Evolutionary conservation across 2,329 filamentous ascomycete genomes (phyloP), one percentile per base, ranked within the genome.

Genomic region (Ophiostoma sp.): DNA sequence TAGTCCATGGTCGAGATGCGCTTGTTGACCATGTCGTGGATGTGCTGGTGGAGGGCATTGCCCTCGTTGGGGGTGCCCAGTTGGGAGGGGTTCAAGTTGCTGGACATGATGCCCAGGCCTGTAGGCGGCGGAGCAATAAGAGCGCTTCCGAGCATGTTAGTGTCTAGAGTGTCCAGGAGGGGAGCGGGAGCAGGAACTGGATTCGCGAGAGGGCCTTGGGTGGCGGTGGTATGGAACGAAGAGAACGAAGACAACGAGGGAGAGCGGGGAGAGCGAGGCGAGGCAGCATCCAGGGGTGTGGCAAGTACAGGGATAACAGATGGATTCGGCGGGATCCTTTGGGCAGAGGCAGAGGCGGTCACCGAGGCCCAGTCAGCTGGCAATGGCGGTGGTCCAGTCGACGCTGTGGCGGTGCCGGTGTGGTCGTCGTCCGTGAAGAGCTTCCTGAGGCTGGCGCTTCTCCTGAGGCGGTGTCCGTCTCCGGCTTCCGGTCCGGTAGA

Each of bases 1-100:
- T 99, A 99, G 74, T 96, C 92, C 58, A 99, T 78, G 0, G 95
- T 98, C 1, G 92, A 93, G 81, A 99, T 97, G 73, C 95, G 86
- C 81, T 99, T 99, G 69, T 89, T 89, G 49, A 92, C 90, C 74
- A 92, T 86, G 70, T 98, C 94, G 69, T 94, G 91, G 70, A 99
- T 85, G 73, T 89, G 87, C 72, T 84, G 82, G 70, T 86, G 80
- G 42, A 85, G 76, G n/a, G 82, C 77, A 16, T 77, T 40, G 44
- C 78, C 78, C 75, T 87, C 84, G 70, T 77, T 60, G 11, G 49
- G 18, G 1, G n/a, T n/a, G 40, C 41, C 49, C 44, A 60, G 27
- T 4, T 41, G 36, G 9, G 6, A 5, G 42, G 44, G 79, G 49
- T n/a, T 55, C 41, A 38, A 27, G 62, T 14, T n/a, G 38, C 11